Evolutionary conservation across 257 asterid genomes (phyloP).

Genomic region (Coffea eugenioides): DNA sequence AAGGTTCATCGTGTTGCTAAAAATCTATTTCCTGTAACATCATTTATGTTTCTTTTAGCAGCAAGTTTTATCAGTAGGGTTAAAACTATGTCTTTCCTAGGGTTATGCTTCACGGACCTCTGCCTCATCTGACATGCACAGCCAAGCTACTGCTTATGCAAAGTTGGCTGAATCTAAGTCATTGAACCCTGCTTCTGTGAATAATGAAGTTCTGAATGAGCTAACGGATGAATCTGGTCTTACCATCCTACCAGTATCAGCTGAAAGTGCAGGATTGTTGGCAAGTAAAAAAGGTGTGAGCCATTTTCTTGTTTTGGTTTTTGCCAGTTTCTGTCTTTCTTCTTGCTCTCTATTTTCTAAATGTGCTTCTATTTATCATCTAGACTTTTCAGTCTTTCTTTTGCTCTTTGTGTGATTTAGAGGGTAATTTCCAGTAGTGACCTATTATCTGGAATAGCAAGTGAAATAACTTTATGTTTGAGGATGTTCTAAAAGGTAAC

Average conservation of each 20-base stretch:
- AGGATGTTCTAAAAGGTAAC: neutral
- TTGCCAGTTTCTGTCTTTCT: neutral
- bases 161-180: slow-evolving; percentile 55
- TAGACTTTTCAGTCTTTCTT: neutral
- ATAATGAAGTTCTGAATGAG: slow-evolving; percentile 57
- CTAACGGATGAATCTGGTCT: slow-evolving; percentile 80
- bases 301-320: neutral
- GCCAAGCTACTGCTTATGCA: slow-evolving; percentile 63
- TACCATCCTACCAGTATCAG: slow-evolving; percentile 81
- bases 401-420: neutral
- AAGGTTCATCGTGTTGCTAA: slow-evolving; percentile 40
- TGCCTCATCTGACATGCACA: slow-evolving; percentile 45
- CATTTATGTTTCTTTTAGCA: neutral
- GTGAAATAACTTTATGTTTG: neutral
- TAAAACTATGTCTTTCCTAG: slow-evolving; percentile 30
- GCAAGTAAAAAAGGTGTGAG: slow-evolving; percentile 56
- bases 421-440: neutral
- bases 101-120: slow-evolving; percentile 38
- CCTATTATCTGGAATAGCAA: too few relatives aligned
- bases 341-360: neutral
- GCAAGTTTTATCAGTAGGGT: neutral
- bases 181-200: slow-evolving; percentile 32
- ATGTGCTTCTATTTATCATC: neutral
- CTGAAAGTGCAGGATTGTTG: slow-evolving; percentile 78
- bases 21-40: neutral